Evolutionary conservation across 73 alveolate genomes (phyloP).

Genomic region (Diophrys sp.): DNA sequence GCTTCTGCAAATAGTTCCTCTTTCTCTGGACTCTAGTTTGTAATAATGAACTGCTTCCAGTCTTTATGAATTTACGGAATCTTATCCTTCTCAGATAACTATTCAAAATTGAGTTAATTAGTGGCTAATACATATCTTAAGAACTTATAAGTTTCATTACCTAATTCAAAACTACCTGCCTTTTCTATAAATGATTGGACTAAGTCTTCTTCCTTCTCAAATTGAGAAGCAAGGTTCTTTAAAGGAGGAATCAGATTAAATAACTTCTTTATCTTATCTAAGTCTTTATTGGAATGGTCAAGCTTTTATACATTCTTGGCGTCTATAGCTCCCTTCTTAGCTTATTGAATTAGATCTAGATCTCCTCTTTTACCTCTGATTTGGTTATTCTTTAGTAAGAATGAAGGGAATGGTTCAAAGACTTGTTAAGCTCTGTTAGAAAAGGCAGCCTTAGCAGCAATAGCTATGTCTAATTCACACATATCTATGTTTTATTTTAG

Average conservation of each 20-base stretch:
- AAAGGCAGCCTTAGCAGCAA: conserved; percentile 42
- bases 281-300: conserved; percentile 44
- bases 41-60: conserved; percentile 38
- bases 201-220: conserved; percentile 27
- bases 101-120: conserved; percentile 17
- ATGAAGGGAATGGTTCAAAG: conserved; percentile 65
- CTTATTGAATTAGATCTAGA: conserved; percentile 32
- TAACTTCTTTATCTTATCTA: conserved; percentile 22
- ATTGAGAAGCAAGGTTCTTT: conserved; percentile 6
- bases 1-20: conserved; percentile 46
- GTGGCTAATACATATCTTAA: conserved; percentile 50
- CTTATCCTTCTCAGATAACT: background rate
- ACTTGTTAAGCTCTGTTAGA: conserved; percentile 39
- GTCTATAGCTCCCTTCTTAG: conserved; percentile 20
- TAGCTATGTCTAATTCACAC: conserved; percentile 35
- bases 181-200: conserved; percentile 3
- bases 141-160: conserved; percentile 26
- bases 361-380: conserved; percentile 55
- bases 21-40: conserved; percentile 44
- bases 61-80: background rate
- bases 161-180: conserved; percentile 1
- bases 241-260: conserved; percentile 27
- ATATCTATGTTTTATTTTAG: conserved; percentile 18
- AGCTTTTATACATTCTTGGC: conserved; percentile 17
- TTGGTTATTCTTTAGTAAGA: conserved; percentile 44